These are phyloP conservation scores for Aspergillus piperis DNA, from an alignment of 2,329 filamentous ascomycete species.

Conservation along the genomic window DNA sequence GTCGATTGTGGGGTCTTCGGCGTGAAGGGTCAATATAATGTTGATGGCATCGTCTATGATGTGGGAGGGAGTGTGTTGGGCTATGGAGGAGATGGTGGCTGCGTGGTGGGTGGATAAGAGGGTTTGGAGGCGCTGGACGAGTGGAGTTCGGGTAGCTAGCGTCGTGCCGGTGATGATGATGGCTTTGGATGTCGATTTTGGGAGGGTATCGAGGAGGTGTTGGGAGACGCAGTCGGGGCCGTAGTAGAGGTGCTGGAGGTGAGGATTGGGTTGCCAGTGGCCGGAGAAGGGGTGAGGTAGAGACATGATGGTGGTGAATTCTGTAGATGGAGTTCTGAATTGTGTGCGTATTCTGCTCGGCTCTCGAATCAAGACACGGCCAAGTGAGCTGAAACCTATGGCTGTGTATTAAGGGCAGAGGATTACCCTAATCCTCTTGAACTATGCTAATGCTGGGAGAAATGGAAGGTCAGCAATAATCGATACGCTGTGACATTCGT, in stretches of 20 bases:
- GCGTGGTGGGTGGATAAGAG: background rate
- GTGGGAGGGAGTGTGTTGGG: background rate
- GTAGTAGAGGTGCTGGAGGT: conserved; percentile 2
- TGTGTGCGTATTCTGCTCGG: too few relatives aligned
- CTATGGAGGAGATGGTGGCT: conserved; percentile 4
- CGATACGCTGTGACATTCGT: too few relatives aligned
- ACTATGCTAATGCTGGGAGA: too few relatives aligned
- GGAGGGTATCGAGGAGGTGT: background rate
- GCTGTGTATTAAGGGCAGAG: too few relatives aligned
- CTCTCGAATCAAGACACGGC: too few relatives aligned
- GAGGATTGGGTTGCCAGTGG: background rate
- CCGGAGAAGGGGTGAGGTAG: background rate
- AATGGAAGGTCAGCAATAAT: too few relatives aligned
- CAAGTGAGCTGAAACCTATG: too few relatives aligned
- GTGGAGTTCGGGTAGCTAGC: background rate
- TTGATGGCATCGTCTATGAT: background rate
- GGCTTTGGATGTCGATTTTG: background rate
- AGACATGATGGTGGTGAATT: background rate
- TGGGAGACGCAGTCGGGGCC: conserved; percentile 1
- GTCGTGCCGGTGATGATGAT: conserved; percentile 7
- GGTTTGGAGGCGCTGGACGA: conserved; percentile 1
- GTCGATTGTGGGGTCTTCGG: background rate
- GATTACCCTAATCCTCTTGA: too few relatives aligned
- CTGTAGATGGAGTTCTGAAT: too few relatives aligned
- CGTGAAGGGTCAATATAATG: background rate